A percentile compares a stretch with the other conserved stretches of the same genome.
These are phyloP conservation scores for Gelatoporia subvermispora DNA, from an alignment of 768 basidiomycete genomes.

Conservation along the genomic window DNA sequence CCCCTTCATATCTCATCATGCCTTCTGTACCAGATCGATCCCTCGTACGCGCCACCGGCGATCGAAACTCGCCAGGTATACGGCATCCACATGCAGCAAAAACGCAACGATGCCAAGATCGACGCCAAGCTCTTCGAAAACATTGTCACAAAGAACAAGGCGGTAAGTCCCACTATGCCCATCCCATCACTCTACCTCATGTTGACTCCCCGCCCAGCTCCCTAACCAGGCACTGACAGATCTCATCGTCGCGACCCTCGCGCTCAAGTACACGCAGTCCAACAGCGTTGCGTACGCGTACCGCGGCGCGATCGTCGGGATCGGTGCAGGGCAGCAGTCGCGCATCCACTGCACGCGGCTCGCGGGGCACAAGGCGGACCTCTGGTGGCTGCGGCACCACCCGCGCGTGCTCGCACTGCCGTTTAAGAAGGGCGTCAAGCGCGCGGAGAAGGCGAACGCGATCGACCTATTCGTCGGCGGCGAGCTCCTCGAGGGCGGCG, in stretches of 20 bases:
- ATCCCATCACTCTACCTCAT: neutral
- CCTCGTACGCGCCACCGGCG: constrained; percentile 69
- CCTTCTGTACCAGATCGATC: constrained; percentile 60
- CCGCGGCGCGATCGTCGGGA: constrained; percentile 88
- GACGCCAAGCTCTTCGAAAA: constrained; percentile 77
- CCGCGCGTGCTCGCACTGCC: constrained; percentile 87
- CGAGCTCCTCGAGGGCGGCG: constrained; percentile 82
- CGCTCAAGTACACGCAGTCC: constrained; percentile 98
- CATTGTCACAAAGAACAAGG: constrained; percentile 84
- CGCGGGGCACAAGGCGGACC: constrained; percentile 95
- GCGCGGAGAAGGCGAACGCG: constrained; percentile 97
- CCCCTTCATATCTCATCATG: neutral
- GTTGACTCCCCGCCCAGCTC: constrained; percentile 43
- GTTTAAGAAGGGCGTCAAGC: constrained; percentile 96
- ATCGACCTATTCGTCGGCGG: constrained; percentile 95
- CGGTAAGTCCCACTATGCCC: constrained; percentile 52
- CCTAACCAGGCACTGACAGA: constrained; percentile 77
- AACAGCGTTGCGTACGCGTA: constrained; percentile 97
- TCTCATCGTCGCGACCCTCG: constrained; percentile 91
- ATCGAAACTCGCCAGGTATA: constrained; percentile 95
- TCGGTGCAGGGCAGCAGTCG: constrained; percentile 97
- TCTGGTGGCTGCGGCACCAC: constrained; percentile 99
- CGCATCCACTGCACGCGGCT: constrained; percentile 99
- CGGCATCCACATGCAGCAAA: constrained; percentile 86
- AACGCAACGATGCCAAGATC: constrained; percentile 86